Evolutionary conservation across 352 stramenopile species (phyloP).

Genomic region (Plasmopara viticola): DNA sequence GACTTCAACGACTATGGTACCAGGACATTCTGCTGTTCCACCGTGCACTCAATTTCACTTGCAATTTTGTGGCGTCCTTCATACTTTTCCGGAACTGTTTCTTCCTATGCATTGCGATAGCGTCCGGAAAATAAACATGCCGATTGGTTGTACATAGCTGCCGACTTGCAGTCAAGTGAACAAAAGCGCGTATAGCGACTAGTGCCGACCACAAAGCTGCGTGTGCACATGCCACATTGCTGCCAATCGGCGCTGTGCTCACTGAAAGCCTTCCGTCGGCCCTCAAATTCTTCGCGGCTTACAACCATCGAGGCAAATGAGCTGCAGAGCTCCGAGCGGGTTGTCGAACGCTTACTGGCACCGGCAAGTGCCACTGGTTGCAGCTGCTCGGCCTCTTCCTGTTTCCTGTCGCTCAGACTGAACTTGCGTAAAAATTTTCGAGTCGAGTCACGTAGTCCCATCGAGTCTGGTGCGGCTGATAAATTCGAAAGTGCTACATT

Average conservation of each 20-base stretch:
- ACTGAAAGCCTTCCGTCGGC: constrained; percentile 47
- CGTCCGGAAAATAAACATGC: constrained; percentile 26
- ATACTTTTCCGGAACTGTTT: neutral
- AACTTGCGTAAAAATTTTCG: constrained; percentile 46
- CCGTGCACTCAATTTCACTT: constrained; percentile 5
- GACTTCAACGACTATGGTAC: constrained; percentile 16
- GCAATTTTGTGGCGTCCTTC: constrained; percentile 16
- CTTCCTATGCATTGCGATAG: constrained; percentile 22
- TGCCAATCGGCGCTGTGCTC: constrained; percentile 35
- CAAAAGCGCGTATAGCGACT: constrained; percentile 58
- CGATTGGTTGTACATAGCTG: constrained; percentile 43
- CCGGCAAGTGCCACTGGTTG: constrained; percentile 61
- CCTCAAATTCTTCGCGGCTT: constrained; percentile 28
- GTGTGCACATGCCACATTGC: constrained; percentile 52
- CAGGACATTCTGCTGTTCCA: constrained; percentile 6
- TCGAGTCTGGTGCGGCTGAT: constrained; percentile 9
- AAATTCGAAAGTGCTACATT: constrained; percentile 11
- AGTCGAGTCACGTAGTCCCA: constrained; percentile 42
- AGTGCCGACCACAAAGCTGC: constrained; percentile 45
- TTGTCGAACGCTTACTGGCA: constrained; percentile 46
- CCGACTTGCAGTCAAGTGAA: constrained; percentile 75
- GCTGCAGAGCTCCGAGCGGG: constrained; percentile 51
- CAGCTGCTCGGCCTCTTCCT: constrained; percentile 53
- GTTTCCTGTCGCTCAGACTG: constrained; percentile 36
- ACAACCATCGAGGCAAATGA: constrained; percentile 50